These are phyloP conservation scores for Ammopiptanthus mongolicus DNA, from an alignment of 306 rosid genomes.

Conservation along the genomic window DNA sequence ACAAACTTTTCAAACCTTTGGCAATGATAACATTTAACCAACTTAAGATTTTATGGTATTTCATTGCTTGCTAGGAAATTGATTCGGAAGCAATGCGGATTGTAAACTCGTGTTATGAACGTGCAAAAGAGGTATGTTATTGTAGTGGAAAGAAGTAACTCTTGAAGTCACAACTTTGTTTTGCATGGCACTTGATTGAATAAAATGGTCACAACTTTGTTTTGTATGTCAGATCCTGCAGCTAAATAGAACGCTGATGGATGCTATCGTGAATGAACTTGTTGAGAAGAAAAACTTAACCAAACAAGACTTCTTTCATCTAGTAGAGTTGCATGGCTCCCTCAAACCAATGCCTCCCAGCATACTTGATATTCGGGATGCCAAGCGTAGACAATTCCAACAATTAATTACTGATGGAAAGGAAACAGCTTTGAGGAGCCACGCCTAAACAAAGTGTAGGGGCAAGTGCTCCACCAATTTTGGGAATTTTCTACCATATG, in stretches of 20 bases:
- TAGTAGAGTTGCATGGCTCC: conserved; percentile 73
- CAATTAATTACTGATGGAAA: conserved; percentile 35
- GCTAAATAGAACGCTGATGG: conserved; percentile 66
- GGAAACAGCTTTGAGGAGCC: conserved; percentile 30
- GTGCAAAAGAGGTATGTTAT: conserved; percentile 74
- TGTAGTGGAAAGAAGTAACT: not conserved
- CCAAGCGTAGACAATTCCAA: conserved; percentile 52
- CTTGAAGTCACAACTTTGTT: not conserved
- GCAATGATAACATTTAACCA: not conserved
- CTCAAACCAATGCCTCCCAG: conserved; percentile 53
- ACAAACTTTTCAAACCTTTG: not conserved
- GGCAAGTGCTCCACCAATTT: conserved; percentile 20
- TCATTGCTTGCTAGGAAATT: conserved; percentile 56
- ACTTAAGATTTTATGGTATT: not conserved
- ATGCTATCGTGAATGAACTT: conserved; percentile 71
- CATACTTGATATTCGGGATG: conserved; percentile 63
- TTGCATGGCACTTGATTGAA: not conserved
- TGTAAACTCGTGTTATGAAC: conserved; percentile 67
- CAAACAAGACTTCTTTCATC: conserved; percentile 61
- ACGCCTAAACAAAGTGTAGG: conserved; percentile 9
- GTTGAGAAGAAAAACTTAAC: conserved; percentile 77
- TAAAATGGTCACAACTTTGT: not conserved
- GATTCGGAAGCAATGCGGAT: conserved; percentile 75
- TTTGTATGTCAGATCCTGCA: conserved; percentile 58
- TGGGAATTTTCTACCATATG: conserved; percentile 7